Evolutionary conservation across 116 monocot genomes (phyloP), one percentile per base, ranked within the genome.

Genomic region (Phalaenopsis hybrid): DNA sequence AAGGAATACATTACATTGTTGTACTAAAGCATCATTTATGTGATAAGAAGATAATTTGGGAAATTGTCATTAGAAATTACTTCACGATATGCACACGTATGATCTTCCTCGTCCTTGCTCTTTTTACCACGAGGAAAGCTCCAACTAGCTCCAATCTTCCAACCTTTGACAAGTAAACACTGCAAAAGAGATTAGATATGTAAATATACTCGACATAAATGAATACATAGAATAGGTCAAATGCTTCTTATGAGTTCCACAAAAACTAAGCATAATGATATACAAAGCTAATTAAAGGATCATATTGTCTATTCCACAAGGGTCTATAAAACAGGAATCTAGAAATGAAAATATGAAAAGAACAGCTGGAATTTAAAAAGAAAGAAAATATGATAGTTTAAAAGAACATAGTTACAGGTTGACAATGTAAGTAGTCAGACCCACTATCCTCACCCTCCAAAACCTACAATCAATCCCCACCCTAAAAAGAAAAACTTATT

Each of bases 121-220:
- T 93, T 93, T 88, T 98, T 98, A 0, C 98, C 98, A 83, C 98
- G 95, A 46, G 98, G 98, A 92, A 98, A 98, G 67, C 98, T 98
- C 98, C 98, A 98, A 78, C 95, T 90, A 84, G 98, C 86, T 57
- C 93, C 90, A 51, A 93, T 83, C 82, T 95, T 98, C 98, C 98
- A 98, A 52, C 98, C 98, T 92, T 98, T 41, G 41, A 41, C 41
- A 41, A 41, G 41, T 41, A 41, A 41, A 41, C 41, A 41, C 98
- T 98, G 86, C 61, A 90, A 78, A 72, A 41, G 5, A 48, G 8
- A 70, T 69, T 48, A 44, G 10, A 78, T 33, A 79, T 21, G 8
- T 63, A 21, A 8, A 63, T n/a, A 72, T 13, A 72, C 37, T 33
- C 34, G 37, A 28, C 72, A 11, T 13, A 28, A 72, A 33, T 9